Evolutionary conservation across 768 basidiomycete species (phyloP).

Genomic region (Baorangia bicolor): DNA sequence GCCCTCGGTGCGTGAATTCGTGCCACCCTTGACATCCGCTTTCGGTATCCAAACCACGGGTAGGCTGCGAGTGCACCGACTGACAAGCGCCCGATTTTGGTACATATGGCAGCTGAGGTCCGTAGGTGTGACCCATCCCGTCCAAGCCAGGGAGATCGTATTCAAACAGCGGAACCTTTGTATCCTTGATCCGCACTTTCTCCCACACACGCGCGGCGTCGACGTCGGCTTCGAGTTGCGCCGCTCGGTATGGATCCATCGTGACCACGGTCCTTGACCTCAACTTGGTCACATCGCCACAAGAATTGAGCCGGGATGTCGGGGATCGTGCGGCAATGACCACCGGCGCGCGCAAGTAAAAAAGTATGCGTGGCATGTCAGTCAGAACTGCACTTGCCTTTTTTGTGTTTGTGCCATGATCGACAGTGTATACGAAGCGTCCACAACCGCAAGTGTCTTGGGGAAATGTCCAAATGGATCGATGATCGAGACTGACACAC

Average conservation of each 20-base stretch:
- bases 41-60: not conserved
- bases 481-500: too few relatives aligned
- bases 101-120: not conserved
- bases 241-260: not conserved
- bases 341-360: too few relatives aligned
- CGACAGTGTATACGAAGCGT: too few relatives aligned
- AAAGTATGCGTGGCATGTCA: too few relatives aligned
- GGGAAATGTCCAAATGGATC: too few relatives aligned
- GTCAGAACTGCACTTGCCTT: too few relatives aligned
- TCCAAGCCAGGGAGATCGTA: not conserved
- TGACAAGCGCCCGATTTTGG: not conserved
- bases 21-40: not conserved
- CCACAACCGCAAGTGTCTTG: too few relatives aligned
- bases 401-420: too few relatives aligned
- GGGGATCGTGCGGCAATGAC: too few relatives aligned
- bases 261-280: not conserved
- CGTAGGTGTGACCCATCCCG: not conserved
- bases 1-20: fast-evolving
- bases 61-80: not conserved
- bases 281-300: not conserved
- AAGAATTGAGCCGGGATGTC: not conserved
- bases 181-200: not conserved
- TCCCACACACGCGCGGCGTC: not conserved
- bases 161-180: not conserved
- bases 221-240: not conserved